These are phyloP conservation scores for Venturia aucupariae DNA, from an alignment of 2,329 filamentous ascomycete species.

Conservation along the genomic window DNA sequence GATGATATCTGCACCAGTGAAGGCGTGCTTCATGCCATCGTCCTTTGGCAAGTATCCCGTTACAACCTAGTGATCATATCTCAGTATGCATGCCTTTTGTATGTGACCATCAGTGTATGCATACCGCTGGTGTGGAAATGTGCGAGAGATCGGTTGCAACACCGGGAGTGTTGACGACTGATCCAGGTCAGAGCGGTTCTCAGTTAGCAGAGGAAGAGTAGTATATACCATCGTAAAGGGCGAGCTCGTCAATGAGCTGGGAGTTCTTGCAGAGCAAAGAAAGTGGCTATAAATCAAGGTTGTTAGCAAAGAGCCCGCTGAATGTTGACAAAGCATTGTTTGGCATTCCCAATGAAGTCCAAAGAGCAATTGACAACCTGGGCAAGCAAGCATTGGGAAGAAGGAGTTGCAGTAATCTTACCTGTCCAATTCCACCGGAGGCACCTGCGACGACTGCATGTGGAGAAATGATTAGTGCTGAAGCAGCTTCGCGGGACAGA, in stretches of 20 bases:
- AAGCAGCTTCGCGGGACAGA: constrained; percentile 11
- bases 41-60: constrained; percentile 81
- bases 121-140: constrained; percentile 80
- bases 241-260: constrained; percentile 80
- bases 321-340: background rate
- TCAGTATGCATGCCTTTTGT: constrained; percentile 8
- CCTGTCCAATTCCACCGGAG: constrained; percentile 97
- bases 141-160: constrained; percentile 94
- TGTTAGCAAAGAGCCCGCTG: constrained; percentile 16
- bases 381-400: background rate
- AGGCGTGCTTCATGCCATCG: constrained; percentile 72
- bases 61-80: constrained; percentile 54
- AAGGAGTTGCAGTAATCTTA: constrained; percentile 34
- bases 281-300: constrained; percentile 56
- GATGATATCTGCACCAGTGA: constrained; percentile 90
- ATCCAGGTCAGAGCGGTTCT: background rate
- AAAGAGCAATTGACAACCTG: background rate
- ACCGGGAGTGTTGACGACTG: constrained; percentile 89
- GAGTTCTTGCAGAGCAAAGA: constrained; percentile 92
- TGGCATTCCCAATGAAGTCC: background rate
- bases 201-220: background rate
- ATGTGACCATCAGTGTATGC: constrained; percentile 22
- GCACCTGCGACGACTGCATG: constrained; percentile 73
- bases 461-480: background rate
- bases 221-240: constrained; percentile 76